Conservation (phyloP, 768 basidiomycete genomes). For the Pleurotus cornucopiae region DNA sequence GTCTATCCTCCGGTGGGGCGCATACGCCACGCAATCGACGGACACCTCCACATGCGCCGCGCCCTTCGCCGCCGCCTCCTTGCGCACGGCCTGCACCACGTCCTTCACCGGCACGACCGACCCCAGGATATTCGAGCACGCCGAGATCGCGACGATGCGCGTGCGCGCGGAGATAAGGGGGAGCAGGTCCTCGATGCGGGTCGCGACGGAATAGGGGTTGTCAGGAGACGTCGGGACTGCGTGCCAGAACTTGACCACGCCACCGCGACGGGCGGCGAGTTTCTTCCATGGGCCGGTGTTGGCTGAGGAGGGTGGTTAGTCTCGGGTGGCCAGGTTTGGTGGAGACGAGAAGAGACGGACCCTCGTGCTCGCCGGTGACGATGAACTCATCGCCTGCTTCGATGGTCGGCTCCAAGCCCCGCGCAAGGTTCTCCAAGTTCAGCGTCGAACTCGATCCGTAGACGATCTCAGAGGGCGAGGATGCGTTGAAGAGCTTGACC, state of each 20-base stretch:
- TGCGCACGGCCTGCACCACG: slow-evolving; percentile 46
- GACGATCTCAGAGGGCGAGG: slow-evolving; percentile 57
- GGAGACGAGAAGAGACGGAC: slow-evolving; percentile 26
- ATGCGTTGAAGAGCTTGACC: slow-evolving; percentile 60
- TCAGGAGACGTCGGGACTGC: slow-evolving; percentile 39
- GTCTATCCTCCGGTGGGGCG: slow-evolving; percentile 68
- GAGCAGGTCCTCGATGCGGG: slow-evolving; percentile 51
- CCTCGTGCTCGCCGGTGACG: slow-evolving; percentile 78
- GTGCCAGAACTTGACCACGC: slow-evolving; percentile 57
- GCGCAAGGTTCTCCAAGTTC: slow-evolving; percentile 65
- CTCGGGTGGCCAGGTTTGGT: no score
- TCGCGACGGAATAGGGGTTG: slow-evolving; percentile 65
- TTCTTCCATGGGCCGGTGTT: slow-evolving; percentile 77
- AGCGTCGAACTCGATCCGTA: slow-evolving; percentile 66
- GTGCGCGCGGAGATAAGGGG: slow-evolving; percentile 63
- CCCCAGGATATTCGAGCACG: slow-evolving; percentile 74
- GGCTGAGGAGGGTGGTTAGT: slow-evolving; percentile 32
- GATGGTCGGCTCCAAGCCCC: slow-evolving; percentile 54
- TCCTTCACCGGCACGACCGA: slow-evolving; percentile 59
- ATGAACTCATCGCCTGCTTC: slow-evolving; percentile 68
- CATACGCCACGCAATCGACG: slow-evolving; percentile 78
- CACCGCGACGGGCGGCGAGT: slow-evolving; percentile 55
- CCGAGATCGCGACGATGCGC: slow-evolving; percentile 69
- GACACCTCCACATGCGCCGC: slow-evolving; percentile 60
- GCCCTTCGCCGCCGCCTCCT: slow-evolving; percentile 46